Base-by-base conservation (phyloP, 768 basidiomycete genomes). In the Ramaria rubella region DNA sequence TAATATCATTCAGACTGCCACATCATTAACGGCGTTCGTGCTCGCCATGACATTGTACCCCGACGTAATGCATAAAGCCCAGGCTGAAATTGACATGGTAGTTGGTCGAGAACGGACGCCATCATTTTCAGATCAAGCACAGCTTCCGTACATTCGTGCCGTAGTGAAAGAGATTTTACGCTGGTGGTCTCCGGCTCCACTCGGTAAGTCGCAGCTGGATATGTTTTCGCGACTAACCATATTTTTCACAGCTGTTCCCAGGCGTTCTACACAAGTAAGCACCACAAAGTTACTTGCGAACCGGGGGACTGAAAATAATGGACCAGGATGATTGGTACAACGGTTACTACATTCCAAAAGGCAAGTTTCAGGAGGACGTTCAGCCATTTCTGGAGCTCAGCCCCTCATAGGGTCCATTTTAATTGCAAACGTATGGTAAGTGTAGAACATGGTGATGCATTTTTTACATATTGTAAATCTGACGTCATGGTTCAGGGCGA, bases 331-430 rank as follows among this genome's bases (percentile, higher is more conserved):
- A 54, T 1, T 29, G 54, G 43, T 60, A 62, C 23, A 38, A 65
- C 3, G 67, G 65, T 3, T 62, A 61, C 27, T 9, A 60, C 0
- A 68, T 69, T 2, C 60, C 63, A 1, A 62, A 63, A 15, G 67
- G 64, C 19, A 46, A 36, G 34, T n/a, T n/a, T 17, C 34, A 17
- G 17, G 8, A 8, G 8, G 17, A 8, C 17, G 8, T 17, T 17
- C 17, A 17, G 34, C 8, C 8, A 36, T 8, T 36, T 36, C 17
- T 8, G 34, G 8, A 8, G 8, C 8, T 36, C 8, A 36, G 34
- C 17, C n/a, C n/a, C 17, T 36, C 17, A 8, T 36, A 36, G 34
- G 34, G 8, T 8, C 34, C 8, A 36, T 17, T 36, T 8, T 36
- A 8, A 36, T 36, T 36, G 8, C 34, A 17, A 36, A 36, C 34